Evolutionary conservation across 2,329 filamentous ascomycete genomes (phyloP).

Genomic region (Sporothrix dimorphospora): DNA sequence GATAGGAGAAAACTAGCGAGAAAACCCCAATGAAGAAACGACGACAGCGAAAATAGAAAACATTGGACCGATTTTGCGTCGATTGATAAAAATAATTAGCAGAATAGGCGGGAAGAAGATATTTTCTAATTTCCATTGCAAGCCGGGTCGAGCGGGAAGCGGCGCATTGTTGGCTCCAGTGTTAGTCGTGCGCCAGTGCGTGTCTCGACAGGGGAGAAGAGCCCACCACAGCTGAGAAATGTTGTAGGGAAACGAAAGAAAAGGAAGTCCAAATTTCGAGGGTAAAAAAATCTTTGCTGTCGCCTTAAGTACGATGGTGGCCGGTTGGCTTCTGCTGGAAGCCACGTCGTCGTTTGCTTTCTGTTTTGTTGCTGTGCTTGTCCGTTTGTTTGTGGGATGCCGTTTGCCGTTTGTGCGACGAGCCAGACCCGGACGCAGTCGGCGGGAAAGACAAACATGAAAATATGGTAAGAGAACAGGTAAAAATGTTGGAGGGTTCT

Average conservation of each 20-base stretch:
- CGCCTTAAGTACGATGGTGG: background rate
- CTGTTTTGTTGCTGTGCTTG: background rate
- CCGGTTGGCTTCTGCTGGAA: background rate
- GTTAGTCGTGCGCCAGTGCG: background rate
- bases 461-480: background rate
- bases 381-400: constrained; percentile 7
- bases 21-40: background rate
- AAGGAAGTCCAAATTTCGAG: background rate
- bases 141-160: background rate
- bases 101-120: background rate
- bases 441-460: background rate
- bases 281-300: background rate
- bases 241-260: background rate
- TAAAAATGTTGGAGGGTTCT: no score
- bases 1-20: background rate
- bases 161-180: background rate
- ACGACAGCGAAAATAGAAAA: no score
- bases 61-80: no score
- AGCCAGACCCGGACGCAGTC: background rate
- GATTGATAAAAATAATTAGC: no score
- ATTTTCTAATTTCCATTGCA: background rate
- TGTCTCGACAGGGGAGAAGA: no score
- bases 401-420: constrained; percentile 17
- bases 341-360: constrained; percentile 4
- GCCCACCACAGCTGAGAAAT: no score